Base-by-base conservation (phyloP, 2,329 filamentous ascomycete genomes). In the Chrysoporthe cubensis region DNA sequence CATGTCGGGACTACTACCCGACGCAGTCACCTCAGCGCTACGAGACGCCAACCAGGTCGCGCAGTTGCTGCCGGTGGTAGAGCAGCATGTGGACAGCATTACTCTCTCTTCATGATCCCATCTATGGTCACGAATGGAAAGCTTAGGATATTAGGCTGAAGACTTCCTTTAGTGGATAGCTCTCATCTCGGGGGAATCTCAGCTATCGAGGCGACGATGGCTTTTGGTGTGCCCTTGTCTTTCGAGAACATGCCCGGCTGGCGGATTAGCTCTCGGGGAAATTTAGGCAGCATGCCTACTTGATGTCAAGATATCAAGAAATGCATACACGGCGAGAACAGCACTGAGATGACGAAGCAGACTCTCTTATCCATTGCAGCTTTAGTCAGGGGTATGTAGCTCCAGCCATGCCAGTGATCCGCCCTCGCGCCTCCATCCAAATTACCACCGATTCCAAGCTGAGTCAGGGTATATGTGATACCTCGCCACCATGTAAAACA, bases 21-120 rank as follows among this genome's bases (percentile, higher is more conserved):
- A 95, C 74, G 93, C 94, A 75, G 85, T 94, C 32, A 90, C 92
- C 1, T 86, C 91, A 52, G 86, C 91, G 34, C 83, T 97, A 80
- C 85, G 94, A 73, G 93, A 97, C 78, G 87, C 93, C 1, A 96
- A 96, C 74, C 84, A 88, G 65, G 81, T 97, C 54, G 88, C 88
- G 16, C 86, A 89, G 40, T 75, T 93, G 54, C 78, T 97, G 59
- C 90, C 89, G 2, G 80, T 92, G 5, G 87, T 94, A n/a, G 89
- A 92, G 66, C 88, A 88, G 66, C 85, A 77, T 40, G 80, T 90
- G 69, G 93, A 97, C 57, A 73, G 68, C 18, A 67, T 77, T 16
- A 72, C 71, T 1, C 71, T 76, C 57, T 64, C 66, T 26, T 66
- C 40, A 57, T 67, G 58, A 68, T n/a, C 9, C 37, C 42, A 9